phyloP scores from a whole-genome alignment of 1,284 basidiomycete genomes.

The Pisolithus thermaeus region DNA sequence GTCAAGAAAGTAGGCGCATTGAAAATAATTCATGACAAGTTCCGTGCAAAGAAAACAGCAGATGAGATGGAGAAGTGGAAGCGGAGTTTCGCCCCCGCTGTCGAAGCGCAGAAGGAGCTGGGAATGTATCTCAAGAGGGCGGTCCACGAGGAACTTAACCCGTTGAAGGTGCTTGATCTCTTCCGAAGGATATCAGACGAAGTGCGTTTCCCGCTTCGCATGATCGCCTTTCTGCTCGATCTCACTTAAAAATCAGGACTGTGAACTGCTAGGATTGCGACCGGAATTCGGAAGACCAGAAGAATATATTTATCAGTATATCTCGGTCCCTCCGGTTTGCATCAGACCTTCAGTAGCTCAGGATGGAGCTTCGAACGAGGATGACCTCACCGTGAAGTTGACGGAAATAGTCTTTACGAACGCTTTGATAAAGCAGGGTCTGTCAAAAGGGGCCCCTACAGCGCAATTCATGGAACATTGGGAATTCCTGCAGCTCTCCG shows the following conservation, averaged over 20 bases:
- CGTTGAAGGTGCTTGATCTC: conserved; percentile 88
- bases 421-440: conserved; percentile 85
- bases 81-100: conserved; percentile 75
- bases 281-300: conserved; percentile 92
- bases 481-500: conserved; percentile 93
- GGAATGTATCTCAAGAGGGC: conserved; percentile 87
- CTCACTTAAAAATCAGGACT: conserved; percentile 54
- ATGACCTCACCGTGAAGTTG: conserved; percentile 96
- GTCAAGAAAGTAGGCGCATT: conserved; percentile 96
- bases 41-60: conserved; percentile 89
- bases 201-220: conserved; percentile 38
- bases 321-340: conserved; percentile 96
- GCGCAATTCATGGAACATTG: conserved; percentile 97
- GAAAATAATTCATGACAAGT: conserved; percentile 98
- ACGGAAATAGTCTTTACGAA: conserved; percentile 98
- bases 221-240: not conserved
- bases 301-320: conserved; percentile 99
- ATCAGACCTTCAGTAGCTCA: conserved; percentile 97
- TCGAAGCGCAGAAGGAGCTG: conserved; percentile 86
- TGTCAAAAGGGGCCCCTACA: conserved; percentile 84
- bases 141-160: conserved; percentile 90
- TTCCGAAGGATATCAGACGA: conserved; percentile 93
- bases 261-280: conserved; percentile 88
- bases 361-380: conserved; percentile 96
- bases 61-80: conserved; percentile 89